Conservation (phyloP, 2,329 filamentous ascomycete genomes). For the Trichoderma sp. region DNA sequence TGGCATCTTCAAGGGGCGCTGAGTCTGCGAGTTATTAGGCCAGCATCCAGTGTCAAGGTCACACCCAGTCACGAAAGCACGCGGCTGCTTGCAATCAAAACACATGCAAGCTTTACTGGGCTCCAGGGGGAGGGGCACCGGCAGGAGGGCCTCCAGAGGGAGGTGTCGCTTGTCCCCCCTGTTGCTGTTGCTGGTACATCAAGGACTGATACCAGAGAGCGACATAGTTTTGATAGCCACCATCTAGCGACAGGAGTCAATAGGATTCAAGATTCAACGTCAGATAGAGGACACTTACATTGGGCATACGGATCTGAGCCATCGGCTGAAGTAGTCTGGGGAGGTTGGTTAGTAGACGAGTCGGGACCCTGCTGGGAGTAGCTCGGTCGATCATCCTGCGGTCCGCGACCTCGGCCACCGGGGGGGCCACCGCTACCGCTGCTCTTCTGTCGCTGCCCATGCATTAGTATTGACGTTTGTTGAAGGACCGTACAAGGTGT, state of each 20-base stretch:
- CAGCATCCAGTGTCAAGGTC: conserved; percentile 19
- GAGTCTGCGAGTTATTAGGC: conserved; percentile 18
- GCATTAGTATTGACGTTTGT: conserved; percentile 29
- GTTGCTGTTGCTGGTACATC: conserved; percentile 44
- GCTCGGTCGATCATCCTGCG: conserved; percentile 45
- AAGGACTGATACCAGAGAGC: conserved; percentile 76
- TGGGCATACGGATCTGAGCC: conserved; percentile 70
- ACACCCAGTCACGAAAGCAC: conserved; percentile 21
- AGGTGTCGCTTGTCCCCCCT: conserved; percentile 38
- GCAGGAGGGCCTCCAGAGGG: conserved; percentile 34
- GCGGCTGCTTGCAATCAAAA: conserved; percentile 6
- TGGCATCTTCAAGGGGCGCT: conserved; percentile 32
- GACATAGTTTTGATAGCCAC: conserved; percentile 77
- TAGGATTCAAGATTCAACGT: background rate
- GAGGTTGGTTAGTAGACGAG: conserved; percentile 42
- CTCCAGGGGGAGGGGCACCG: conserved; percentile 37
- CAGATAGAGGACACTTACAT: conserved; percentile 49
- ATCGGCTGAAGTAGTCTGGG: conserved; percentile 46
- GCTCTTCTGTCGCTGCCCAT: conserved; percentile 52
- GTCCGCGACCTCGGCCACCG: conserved; percentile 40
- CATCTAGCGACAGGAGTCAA: conserved; percentile 47
- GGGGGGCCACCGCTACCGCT: conserved; percentile 45
- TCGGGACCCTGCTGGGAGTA: conserved; percentile 49
- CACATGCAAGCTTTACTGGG: conserved; percentile 34
- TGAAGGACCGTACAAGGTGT: background rate